phyloP scores from a whole-genome alignment of 2,329 filamentous ascomycete species.

The Phyllosticta citriasiana region DNA sequence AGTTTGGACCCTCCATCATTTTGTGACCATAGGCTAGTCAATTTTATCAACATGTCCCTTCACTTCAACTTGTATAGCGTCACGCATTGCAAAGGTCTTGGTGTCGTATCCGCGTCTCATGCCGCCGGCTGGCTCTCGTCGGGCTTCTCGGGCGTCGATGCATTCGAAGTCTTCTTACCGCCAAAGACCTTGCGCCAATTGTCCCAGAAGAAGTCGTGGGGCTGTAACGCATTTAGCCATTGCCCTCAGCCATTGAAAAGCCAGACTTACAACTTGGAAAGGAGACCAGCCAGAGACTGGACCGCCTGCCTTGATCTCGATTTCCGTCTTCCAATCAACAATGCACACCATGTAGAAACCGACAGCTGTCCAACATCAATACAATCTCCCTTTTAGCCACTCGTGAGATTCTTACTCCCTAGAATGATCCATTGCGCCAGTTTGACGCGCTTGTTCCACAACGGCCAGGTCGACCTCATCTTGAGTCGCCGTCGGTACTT shows the following conservation, averaged over 20 bases:
- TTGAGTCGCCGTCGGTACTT: constrained; percentile 63
- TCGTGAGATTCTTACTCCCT: constrained; percentile 34
- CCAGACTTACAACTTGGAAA: not conserved
- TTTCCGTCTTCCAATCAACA: not conserved
- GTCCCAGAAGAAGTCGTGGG: not conserved
- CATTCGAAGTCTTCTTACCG: not conserved
- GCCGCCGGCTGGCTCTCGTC: not conserved
- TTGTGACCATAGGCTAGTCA: not conserved
- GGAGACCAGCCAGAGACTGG: not conserved
- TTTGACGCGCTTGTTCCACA: constrained; percentile 55
- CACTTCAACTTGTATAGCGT: not conserved
- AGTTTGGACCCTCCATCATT: not conserved
- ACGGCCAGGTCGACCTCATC: constrained; percentile 51
- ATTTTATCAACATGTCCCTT: not conserved
- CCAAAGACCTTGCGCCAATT: not conserved
- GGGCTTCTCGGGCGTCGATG: not conserved
- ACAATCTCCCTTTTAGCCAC: not conserved
- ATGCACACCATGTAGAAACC: not conserved
- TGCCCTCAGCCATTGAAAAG: not conserved
- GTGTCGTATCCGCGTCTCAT: not conserved
- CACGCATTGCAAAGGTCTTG: not conserved
- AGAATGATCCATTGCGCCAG: constrained; percentile 54
- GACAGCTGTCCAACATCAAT: constrained; percentile 19
- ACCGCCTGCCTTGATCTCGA: not conserved
- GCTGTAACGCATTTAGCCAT: not conserved